phyloP scores from a whole-genome alignment of 768 basidiomycete genomes.

The Hirschioporus abietinus region DNA sequence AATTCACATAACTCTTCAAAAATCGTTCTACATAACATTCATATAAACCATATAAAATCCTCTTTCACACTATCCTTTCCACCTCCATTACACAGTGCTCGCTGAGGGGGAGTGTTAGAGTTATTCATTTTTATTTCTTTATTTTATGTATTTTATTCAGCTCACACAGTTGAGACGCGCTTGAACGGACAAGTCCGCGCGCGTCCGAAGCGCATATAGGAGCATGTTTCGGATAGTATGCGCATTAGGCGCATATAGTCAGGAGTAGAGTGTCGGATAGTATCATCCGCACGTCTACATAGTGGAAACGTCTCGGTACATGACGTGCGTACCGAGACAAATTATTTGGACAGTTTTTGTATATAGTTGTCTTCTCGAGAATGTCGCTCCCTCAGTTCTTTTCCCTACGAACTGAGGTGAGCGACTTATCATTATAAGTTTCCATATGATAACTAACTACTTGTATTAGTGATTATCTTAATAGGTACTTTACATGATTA shows the following conservation, averaged over 20 bases:
- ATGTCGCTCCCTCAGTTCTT: background rate
- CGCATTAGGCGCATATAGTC: too few species aligned
- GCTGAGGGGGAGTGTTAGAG: background rate
- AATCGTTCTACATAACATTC: background rate
- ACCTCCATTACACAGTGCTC: background rate
- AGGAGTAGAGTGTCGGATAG: background rate
- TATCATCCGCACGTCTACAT: background rate
- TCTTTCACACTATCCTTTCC: background rate
- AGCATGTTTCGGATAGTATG: too few species aligned
- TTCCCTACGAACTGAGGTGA: background rate
- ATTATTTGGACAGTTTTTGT: background rate
- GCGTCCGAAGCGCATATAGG: too few species aligned
- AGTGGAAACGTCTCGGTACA: background rate
- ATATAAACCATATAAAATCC: background rate
- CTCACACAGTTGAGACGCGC: background rate
- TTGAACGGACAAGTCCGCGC: too few species aligned
- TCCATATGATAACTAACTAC: too few species aligned
- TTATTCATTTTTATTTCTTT: background rate
- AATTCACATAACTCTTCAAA: background rate
- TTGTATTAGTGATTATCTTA: too few species aligned
- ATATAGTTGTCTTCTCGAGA: background rate
- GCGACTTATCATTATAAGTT: too few species aligned
- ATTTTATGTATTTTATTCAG: background rate
- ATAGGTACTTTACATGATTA: too few species aligned
- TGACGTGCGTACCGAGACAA: background rate